Evolutionary conservation across 768 basidiomycete species (phyloP), one percentile per base, ranked within the genome.

Genomic region (Lepiota subincarnata): DNA sequence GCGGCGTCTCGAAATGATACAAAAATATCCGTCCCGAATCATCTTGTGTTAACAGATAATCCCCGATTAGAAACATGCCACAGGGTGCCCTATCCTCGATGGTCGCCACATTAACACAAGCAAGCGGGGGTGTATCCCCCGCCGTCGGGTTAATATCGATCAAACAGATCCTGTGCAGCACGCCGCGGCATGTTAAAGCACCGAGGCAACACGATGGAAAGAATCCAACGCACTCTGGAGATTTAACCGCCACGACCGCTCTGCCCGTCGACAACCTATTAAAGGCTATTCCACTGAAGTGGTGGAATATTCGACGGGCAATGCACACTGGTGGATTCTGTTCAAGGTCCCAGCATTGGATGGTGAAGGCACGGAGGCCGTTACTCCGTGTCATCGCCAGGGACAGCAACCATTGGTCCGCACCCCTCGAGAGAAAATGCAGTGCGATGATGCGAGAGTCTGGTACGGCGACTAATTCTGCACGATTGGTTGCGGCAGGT

Each of bases 281-380:
- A 37, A 83, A 65, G 5, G 71, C 69, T 57, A 80, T 64, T 8
- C 76, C 74, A n/a, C 71, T 65, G 38, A 77, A 71, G 10, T 66
- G 68, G 4, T 59, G 64, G 26, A 73, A 28, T 50, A 60, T 58
- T 60, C 72, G 70, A 4, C 66, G 60, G 0, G 82, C 82, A 31
- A 82, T 60, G 56, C 76, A 80, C 6, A 46, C 57, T 0, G 77
- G 73, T 0, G 64, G 55, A 2, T 60, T 48, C 10, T 51, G 8
- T 0, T 62, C 44, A 7, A 83, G 41, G 57, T 86, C 80, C 85
- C 85, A 86, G 58, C 82, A 82, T 36, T 81, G 79, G 22, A 86
- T 51, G 19, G 65, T 65, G 24, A 71, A 75, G 11, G 56, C 43
- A 14, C 66, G 63, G 0, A 62, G 60, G 1, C 51, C 53, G 55